phyloP scores from a whole-genome alignment of 108 stramenopile genomes.

The Seminavis robusta region DNA sequence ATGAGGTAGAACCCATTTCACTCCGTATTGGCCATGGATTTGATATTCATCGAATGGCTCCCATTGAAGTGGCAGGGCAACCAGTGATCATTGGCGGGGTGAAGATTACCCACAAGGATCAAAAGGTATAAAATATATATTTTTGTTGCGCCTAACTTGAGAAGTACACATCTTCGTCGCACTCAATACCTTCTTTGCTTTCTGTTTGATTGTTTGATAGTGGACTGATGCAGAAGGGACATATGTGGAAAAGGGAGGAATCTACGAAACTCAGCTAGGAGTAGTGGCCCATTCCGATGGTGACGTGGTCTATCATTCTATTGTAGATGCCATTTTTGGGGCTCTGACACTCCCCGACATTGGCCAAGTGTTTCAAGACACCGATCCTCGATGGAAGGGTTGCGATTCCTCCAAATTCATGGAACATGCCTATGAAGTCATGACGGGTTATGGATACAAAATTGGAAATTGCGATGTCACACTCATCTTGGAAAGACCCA shows the following conservation, averaged over 20 bases:
- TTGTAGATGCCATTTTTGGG: slow-evolving; percentile 94
- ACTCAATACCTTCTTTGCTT: neutral
- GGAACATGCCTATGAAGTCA: slow-evolving; percentile 87
- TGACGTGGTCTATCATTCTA: slow-evolving; percentile 92
- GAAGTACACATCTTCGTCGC: neutral
- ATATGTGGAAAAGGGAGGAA: slow-evolving; percentile 63
- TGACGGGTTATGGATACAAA: slow-evolving; percentile 75
- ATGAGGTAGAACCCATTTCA: slow-evolving; percentile 77
- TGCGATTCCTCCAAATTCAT: slow-evolving; percentile 92
- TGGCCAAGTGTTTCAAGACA: slow-evolving; percentile 93
- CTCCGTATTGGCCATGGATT: slow-evolving; percentile 94
- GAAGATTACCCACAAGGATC: slow-evolving; percentile 68
- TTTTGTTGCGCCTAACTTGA: neutral
- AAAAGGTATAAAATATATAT: slow-evolving; percentile 59
- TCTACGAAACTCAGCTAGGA: slow-evolving; percentile 81
- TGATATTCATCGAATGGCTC: slow-evolving; percentile 95
- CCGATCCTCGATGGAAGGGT: slow-evolving; percentile 93
- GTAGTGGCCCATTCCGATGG: slow-evolving; percentile 94
- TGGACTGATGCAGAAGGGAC: slow-evolving; percentile 83
- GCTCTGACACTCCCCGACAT: slow-evolving; percentile 89
- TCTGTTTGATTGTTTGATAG: slow-evolving; percentile 13
- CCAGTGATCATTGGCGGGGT: slow-evolving; percentile 92
- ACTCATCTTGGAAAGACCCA: slow-evolving; percentile 85
- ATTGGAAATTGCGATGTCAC: slow-evolving; percentile 92
- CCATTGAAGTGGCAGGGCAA: slow-evolving; percentile 81